These are phyloP conservation scores for Wakefieldia striispora DNA, from an alignment of 768 basidiomycete genomes.

Conservation along the genomic window DNA sequence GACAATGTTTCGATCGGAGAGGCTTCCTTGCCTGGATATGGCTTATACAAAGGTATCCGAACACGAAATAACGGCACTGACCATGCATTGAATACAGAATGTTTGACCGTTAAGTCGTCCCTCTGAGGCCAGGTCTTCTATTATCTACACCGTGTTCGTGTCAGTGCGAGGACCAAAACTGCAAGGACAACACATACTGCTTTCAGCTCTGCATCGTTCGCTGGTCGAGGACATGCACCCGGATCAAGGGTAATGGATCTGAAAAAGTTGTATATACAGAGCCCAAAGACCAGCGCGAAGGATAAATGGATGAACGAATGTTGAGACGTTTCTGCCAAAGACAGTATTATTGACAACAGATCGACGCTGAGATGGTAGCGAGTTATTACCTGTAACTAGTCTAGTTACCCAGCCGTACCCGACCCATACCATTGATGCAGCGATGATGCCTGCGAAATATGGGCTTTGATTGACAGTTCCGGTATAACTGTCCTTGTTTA, in stretches of 20 bases:
- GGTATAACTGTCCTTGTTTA: constrained; percentile 79
- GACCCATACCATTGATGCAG: constrained; percentile 84
- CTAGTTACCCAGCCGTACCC: constrained; percentile 77
- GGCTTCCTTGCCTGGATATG: constrained; percentile 73
- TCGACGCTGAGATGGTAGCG: background rate
- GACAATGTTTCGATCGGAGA: constrained; percentile 92
- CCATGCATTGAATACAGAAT: constrained; percentile 96
- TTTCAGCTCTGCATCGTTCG: constrained; percentile 83
- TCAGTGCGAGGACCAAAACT: background rate
- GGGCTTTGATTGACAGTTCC: constrained; percentile 85
- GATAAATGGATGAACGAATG: constrained; percentile 73
- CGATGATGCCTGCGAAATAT: constrained; percentile 92
- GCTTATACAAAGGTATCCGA: background rate
- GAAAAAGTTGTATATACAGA: constrained; percentile 91
- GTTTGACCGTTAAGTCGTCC: constrained; percentile 92
- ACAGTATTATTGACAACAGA: background rate
- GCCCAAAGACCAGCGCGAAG: constrained; percentile 65
- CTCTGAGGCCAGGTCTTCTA: constrained; percentile 87
- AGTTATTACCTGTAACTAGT: constrained; percentile 62
- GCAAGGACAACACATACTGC: constrained; percentile 49
- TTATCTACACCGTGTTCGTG: constrained; percentile 49
- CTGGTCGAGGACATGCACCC: constrained; percentile 79
- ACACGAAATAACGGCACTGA: constrained; percentile 28
- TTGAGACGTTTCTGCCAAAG: constrained; percentile 63
- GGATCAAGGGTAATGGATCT: constrained; percentile 86